A percentile compares a stretch with the other conserved stretches of the same genome.
Conservation (phyloP, 768 basidiomycete species). For the Lentinula boryana region DNA sequence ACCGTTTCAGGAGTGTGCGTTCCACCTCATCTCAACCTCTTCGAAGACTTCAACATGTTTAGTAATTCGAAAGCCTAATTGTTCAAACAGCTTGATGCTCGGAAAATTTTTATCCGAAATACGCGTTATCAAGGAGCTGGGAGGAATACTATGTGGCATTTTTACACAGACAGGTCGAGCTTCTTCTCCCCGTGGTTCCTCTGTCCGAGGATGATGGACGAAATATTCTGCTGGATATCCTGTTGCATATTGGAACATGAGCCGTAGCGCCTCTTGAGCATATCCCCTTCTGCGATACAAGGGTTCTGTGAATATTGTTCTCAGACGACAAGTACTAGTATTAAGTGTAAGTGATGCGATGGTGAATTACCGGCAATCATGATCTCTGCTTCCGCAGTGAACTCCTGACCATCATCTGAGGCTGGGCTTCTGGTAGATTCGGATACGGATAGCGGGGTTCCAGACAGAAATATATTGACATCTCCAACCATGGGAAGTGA, state of each 20-base stretch:
- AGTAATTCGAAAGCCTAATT: conserved; percentile 67
- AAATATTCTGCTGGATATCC: conserved; percentile 27
- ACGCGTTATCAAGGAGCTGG: conserved; percentile 54
- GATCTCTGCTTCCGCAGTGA: conserved; percentile 81
- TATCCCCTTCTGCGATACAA: conserved; percentile 64
- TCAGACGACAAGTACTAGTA: neutral
- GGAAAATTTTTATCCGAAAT: conserved; percentile 65
- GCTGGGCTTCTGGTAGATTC: conserved; percentile 20
- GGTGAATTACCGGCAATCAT: conserved; percentile 75
- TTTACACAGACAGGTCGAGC: conserved; percentile 19
- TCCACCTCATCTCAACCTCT: conserved; percentile 77
- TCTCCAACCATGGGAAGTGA: conserved; percentile 77
- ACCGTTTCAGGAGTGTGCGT: neutral
- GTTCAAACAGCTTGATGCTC: conserved; percentile 68
- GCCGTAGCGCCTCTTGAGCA: conserved; percentile 55
- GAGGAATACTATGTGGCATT: conserved; percentile 36
- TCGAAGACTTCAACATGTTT: conserved; percentile 70
- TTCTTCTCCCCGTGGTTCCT: neutral
- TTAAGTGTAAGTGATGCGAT: neutral
- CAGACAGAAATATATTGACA: conserved; percentile 84
- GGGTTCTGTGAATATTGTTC: conserved; percentile 37
- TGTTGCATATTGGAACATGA: conserved; percentile 67
- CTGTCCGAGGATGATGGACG: conserved; percentile 8
- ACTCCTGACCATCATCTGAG: conserved; percentile 27
- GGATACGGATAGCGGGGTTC: conserved; percentile 18